These are phyloP conservation scores for Brachypodium distachyon DNA, from an alignment of 202 grass and related monocot species.

Conservation along the genomic window DNA sequence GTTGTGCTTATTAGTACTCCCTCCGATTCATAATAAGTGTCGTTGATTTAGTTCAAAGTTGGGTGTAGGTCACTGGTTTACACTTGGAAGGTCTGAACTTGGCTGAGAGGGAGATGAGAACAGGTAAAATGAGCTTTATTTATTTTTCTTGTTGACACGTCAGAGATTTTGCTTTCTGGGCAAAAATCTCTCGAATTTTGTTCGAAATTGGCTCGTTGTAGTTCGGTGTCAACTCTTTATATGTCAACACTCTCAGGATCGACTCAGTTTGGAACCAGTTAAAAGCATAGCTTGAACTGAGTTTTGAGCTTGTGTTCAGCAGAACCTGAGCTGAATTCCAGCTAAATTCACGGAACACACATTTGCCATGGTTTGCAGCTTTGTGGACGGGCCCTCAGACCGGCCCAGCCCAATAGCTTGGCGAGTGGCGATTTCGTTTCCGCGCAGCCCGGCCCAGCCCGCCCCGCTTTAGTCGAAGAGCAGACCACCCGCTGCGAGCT, in stretches of 20 bases:
- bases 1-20: neutral
- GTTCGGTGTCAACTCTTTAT: no score
- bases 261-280: no score
- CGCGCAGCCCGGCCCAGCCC: neutral
- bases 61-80: neutral
- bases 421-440: neutral
- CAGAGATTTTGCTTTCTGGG: no score
- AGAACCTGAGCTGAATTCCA: neutral
- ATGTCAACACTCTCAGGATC: no score
- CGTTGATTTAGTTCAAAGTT: neutral
- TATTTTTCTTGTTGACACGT: neutral
- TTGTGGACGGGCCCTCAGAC: neutral
- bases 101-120: neutral
- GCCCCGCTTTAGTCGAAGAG: neutral
- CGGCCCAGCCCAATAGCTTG: neutral
- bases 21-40: no score
- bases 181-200: no score
- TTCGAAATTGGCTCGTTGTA: no score
- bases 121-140: neutral
- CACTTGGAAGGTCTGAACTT: neutral
- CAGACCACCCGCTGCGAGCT: neutral
- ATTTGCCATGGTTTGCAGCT: neutral
- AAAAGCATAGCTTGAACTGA: neutral
- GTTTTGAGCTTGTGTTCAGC: neutral
- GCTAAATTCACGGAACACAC: neutral